Base-by-base conservation (phyloP, 768 basidiomycete species). In the Calocera cornea region DNA sequence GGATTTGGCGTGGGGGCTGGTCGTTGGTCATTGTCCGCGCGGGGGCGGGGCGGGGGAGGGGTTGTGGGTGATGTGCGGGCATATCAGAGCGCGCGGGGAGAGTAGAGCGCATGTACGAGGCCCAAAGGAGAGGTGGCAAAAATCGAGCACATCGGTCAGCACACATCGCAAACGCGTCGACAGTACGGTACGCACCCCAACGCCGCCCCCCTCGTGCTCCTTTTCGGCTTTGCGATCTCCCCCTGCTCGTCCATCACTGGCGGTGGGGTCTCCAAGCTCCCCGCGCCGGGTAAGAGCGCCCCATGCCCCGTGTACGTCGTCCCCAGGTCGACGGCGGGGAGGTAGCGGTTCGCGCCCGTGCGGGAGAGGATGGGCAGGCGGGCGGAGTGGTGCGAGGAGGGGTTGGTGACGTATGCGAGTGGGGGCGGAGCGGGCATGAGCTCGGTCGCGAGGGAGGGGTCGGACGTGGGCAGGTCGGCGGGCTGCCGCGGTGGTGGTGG, bases 371-470 rank as follows among this genome's bases (percentile, higher is more conserved):
- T 60, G 14, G 54, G 54, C 54, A 60, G 54, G 11, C 31, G 24
- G 5, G 11, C 14, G 31, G 14, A 5, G 54, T 60, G 54, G 54
- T 60, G 54, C 54, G 54, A 60, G 5, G 54, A 60, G 54, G 54
- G 10, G 54, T 14, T 29, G 11, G 54, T 29, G 27, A 31, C 31
- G 54, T 60, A 60, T 2, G 68, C 86, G 70, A 90, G 77, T 71
- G 90, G 84, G 65, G 91, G 91, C 68, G 91, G 91, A 29, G 90
- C 90, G 74, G 91, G 91, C 73, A 93, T 83, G 79, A 93, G 88
- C 83, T 92, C 91, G 69, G 91, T 93, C 70, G 92, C 90, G 73
- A 92, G 83, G 70, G 83, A 81, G 67, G 87, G 79, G 81, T 93
- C 89, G 16, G 68, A 60, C 14, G 54, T 60, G 2, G 54, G 54